Evolutionary conservation across 805 yeast species (phyloP).

Genomic region (Kazachstania taianensis): DNA sequence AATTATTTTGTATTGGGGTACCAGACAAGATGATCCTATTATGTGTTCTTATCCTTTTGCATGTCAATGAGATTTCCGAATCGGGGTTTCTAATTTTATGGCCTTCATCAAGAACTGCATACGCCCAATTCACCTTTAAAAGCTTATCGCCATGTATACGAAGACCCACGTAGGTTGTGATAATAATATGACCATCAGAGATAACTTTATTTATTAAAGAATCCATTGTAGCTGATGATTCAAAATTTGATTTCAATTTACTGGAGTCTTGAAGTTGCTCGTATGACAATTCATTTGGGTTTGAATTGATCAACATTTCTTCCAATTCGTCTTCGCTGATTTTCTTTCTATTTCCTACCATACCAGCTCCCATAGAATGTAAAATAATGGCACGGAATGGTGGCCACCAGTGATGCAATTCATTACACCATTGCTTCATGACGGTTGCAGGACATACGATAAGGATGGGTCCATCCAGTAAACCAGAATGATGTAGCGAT

Average conservation of each 20-base stretch:
- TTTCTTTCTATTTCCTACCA: conserved; percentile 34
- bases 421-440: conserved; percentile 93
- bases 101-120: conserved; percentile 89
- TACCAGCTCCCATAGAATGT: conserved; percentile 88
- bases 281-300: conserved; percentile 34
- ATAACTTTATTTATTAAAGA: conserved; percentile 42
- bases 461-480: conserved; percentile 65
- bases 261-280: conserved; percentile 29
- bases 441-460: conserved; percentile 97
- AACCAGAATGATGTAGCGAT: conserved; percentile 74
- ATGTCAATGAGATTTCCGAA: conserved; percentile 71
- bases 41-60: conserved; percentile 78
- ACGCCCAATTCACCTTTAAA: conserved; percentile 74
- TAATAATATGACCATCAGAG: conserved; percentile 65
- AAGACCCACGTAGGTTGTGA: conserved; percentile 88
- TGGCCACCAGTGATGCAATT: conserved; percentile 97
- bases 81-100: conserved; percentile 95
- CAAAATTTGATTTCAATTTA: conserved; percentile 23
- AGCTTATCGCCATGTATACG: conserved; percentile 54
- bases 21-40: conserved; percentile 86
- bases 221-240: conserved; percentile 20
- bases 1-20: conserved; percentile 91
- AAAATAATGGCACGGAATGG: conserved; percentile 75
- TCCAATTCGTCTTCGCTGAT: conserved; percentile 44
- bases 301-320: conserved; percentile 31